phyloP scores from a whole-genome alignment of 768 basidiomycete species.

The Tubosaeta brunneosetosa region DNA sequence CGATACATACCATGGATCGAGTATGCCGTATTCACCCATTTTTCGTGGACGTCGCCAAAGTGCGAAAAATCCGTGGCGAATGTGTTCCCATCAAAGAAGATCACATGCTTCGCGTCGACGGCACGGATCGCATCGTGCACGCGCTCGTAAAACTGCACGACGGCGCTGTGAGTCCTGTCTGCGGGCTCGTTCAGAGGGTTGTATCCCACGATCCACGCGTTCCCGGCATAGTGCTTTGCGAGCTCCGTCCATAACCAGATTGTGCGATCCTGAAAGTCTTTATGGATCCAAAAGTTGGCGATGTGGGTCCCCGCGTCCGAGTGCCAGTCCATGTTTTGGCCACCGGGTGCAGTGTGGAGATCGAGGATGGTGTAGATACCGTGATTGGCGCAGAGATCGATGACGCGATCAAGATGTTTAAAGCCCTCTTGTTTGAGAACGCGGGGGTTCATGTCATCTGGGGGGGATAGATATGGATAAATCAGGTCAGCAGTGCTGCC shows the following conservation, averaged over 20 bases:
- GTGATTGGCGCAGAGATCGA: conserved; percentile 67
- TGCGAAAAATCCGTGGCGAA: conserved; percentile 75
- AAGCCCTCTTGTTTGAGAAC: conserved; percentile 71
- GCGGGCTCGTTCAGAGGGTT: conserved; percentile 82
- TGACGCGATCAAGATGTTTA: conserved; percentile 79
- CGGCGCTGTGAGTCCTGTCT: conserved; percentile 59
- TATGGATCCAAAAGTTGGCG: conserved; percentile 77
- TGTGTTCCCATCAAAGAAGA: conserved; percentile 84
- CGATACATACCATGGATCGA: conserved; percentile 58
- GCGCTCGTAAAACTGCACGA: conserved; percentile 64
- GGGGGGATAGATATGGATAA: conserved; percentile 6
- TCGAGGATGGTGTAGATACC: conserved; percentile 80
- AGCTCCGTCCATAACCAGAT: conserved; percentile 76
- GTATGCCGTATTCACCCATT: conserved; percentile 70
- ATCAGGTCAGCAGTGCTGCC: neutral
- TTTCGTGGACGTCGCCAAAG: conserved; percentile 58
- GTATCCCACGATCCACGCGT: conserved; percentile 83
- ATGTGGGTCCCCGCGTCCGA: conserved; percentile 65
- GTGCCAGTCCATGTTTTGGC: conserved; percentile 81
- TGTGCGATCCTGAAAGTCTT: conserved; percentile 76
- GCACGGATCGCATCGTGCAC: conserved; percentile 67
- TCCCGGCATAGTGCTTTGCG: conserved; percentile 68
- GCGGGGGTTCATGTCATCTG: conserved; percentile 73
- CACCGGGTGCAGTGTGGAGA: conserved; percentile 71
- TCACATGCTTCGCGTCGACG: conserved; percentile 62